phyloP scores from a whole-genome alignment of 2,329 filamentous ascomycete genomes.

The Claviceps maximensis region DNA sequence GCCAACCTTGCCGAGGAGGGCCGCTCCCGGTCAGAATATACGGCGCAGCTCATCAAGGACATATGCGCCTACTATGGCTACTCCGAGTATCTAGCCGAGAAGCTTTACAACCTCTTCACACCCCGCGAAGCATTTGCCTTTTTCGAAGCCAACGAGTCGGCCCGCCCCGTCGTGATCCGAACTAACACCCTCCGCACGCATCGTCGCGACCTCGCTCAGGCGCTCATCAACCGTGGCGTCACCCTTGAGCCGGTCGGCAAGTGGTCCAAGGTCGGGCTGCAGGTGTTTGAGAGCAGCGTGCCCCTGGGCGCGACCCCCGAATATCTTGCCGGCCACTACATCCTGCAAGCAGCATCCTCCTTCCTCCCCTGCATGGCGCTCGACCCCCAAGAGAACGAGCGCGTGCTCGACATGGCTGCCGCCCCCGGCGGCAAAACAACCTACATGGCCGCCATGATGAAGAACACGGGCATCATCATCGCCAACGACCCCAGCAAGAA shows the following conservation, averaged over 20 bases:
- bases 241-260: conserved; percentile 94
- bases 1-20: conserved; percentile 66
- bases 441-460: conserved; percentile 53
- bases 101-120: conserved; percentile 84
- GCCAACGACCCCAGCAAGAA: conserved; percentile 93
- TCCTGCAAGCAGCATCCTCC: conserved; percentile 89
- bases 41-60: conserved; percentile 72
- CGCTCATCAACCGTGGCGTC: conserved; percentile 90
- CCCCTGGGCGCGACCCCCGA: conserved; percentile 91
- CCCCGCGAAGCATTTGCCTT: conserved; percentile 93
- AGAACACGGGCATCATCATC: conserved; percentile 86
- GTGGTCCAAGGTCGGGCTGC: conserved; percentile 95
- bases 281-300: conserved; percentile 80
- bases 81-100: conserved; percentile 86
- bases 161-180: conserved; percentile 85
- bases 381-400: conserved; percentile 83
- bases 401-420: conserved; percentile 55
- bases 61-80: conserved; percentile 97
- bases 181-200: conserved; percentile 84
- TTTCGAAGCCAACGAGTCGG: conserved; percentile 96
- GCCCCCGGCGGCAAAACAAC: conserved; percentile 17
- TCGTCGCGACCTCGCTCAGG: conserved; percentile 71
- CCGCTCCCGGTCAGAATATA: conserved; percentile 79
- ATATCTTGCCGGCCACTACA: conserved; percentile 95
- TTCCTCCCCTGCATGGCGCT: conserved; percentile 98